Conservation (phyloP, 192 early-diverging fungal species). For the Phycomyces blakesleeanus region DNA sequence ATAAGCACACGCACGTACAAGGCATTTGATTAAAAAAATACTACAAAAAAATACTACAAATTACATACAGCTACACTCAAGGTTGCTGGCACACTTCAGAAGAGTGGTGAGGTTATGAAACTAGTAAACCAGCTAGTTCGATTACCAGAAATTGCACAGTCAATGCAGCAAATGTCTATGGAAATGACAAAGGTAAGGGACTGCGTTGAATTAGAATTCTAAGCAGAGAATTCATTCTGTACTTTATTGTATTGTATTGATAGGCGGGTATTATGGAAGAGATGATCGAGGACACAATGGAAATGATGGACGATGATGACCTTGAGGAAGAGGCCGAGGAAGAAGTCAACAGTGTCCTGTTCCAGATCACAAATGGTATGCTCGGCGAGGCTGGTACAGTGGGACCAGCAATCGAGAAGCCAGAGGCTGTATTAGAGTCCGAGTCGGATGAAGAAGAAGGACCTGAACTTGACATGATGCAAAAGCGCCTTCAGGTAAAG, state of each 20-base stretch:
- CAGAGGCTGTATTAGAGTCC: slow-evolving; percentile 20
- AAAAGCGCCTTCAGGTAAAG: slow-evolving; percentile 77
- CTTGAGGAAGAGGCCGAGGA: slow-evolving; percentile 92
- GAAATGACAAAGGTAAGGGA: slow-evolving; percentile 97
- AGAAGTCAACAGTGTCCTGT: slow-evolving; percentile 89
- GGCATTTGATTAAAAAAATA: too few relatives aligned
- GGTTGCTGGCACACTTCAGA: slow-evolving; percentile 81
- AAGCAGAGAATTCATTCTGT: neutral
- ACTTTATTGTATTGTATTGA: neutral
- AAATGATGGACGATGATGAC: slow-evolving; percentile 82
- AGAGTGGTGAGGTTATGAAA: slow-evolving; percentile 88
- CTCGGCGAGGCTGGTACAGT: slow-evolving; percentile 59
- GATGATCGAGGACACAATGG: slow-evolving; percentile 90
- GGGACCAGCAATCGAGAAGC: slow-evolving; percentile 47
- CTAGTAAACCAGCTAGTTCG: slow-evolving; percentile 83
- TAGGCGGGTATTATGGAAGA: slow-evolving; percentile 95
- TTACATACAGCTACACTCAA: slow-evolving; percentile 81
- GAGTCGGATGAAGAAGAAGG: slow-evolving; percentile 64
- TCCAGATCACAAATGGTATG: slow-evolving; percentile 83
- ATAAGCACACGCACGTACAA: too few relatives aligned
- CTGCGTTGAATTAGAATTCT: too few relatives aligned
- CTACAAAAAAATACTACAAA: too few relatives aligned
- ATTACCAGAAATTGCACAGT: slow-evolving; percentile 77
- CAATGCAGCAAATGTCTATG: slow-evolving; percentile 88
- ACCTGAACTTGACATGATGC: slow-evolving; percentile 80